Percentiles rank a stretch among this genome's conserved stretches.
phyloP scores from a whole-genome alignment of 257 asterid species.

The Petunia axillaris region DNA sequence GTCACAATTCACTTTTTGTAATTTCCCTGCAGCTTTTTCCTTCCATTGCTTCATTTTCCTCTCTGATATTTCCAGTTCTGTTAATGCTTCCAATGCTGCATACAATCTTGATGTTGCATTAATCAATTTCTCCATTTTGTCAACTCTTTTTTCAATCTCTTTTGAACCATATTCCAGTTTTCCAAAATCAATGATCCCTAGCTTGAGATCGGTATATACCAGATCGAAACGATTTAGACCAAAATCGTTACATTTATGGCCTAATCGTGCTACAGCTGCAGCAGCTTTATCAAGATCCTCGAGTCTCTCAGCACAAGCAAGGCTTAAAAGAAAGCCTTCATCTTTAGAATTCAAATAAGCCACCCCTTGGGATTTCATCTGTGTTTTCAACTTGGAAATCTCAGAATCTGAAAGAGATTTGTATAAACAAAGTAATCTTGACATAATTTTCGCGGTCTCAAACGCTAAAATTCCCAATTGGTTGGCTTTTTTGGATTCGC shows the following conservation, averaged over 20 bases:
- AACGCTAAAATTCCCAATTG: conserved; percentile 66
- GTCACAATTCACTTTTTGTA: conserved; percentile 41
- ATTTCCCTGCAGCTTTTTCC: conserved; percentile 30
- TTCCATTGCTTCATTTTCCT: conserved; percentile 50
- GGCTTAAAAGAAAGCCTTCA: conserved; percentile 54
- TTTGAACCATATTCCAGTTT: conserved; percentile 56
- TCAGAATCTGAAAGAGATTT: conserved; percentile 58
- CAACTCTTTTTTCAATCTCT: conserved; percentile 45
- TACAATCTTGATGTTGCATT: conserved; percentile 53
- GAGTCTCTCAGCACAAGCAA: conserved; percentile 71
- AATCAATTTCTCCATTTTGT: conserved; percentile 61
- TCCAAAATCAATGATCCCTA: conserved; percentile 46
- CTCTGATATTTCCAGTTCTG: conserved; percentile 63
- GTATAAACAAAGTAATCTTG: conserved; percentile 65
- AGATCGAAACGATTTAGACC: conserved; percentile 61
- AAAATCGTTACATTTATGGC: conserved; percentile 58
- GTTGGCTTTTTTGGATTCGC: conserved; percentile 31
- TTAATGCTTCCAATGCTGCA: conserved; percentile 49
- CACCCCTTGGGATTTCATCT: conserved; percentile 57
- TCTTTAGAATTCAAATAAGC: conserved; percentile 64
- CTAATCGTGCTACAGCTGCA: conserved; percentile 55
- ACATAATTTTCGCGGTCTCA: conserved; percentile 78
- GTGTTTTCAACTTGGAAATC: conserved; percentile 42
- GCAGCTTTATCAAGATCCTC: conserved; percentile 81
- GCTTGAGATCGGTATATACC: conserved; percentile 57